phyloP scores from a whole-genome alignment of 176 grass and related monocot genomes.

The Zizania latifolia region DNA sequence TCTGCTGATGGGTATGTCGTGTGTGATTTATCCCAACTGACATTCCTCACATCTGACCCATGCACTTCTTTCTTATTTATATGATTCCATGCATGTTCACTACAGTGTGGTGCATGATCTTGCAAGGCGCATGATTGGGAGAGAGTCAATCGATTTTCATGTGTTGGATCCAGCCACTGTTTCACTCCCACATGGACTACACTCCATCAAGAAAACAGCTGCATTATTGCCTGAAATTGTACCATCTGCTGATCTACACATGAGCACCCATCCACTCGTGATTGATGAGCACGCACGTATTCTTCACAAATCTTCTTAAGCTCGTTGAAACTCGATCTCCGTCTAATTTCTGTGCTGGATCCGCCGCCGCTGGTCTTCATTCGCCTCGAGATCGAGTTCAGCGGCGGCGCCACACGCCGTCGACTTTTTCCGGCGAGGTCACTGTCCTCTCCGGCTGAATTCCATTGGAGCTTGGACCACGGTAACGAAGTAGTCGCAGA shows the following conservation, averaged over 20 bases:
- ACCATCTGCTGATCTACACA: slow-evolving; percentile 3
- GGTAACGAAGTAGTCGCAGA: not conserved
- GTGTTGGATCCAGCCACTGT: not conserved
- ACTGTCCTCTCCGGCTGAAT: not conserved
- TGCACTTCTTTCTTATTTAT: not conserved
- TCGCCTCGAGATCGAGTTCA: too few relatives aligned
- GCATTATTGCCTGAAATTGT: not conserved
- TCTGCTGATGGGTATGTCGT: too few relatives aligned
- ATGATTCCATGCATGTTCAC: not conserved
- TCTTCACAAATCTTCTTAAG: not conserved
- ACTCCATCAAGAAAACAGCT: not conserved
- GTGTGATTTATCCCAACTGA: not conserved
- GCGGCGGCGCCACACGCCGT: too few relatives aligned
- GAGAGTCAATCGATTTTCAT: not conserved
- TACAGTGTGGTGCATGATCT: not conserved
- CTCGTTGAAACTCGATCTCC: not conserved
- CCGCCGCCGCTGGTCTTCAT: too few relatives aligned
- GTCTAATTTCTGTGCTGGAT: not conserved
- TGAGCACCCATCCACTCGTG: not conserved
- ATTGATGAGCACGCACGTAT: not conserved
- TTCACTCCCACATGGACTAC: not conserved
- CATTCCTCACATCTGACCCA: not conserved
- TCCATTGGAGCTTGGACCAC: not conserved
- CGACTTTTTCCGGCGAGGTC: too few relatives aligned
- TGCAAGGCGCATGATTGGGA: not conserved